Evolutionary conservation across 495 filamentous ascomycete species (phyloP).

Genomic region (Lentithecium fluviatile): DNA sequence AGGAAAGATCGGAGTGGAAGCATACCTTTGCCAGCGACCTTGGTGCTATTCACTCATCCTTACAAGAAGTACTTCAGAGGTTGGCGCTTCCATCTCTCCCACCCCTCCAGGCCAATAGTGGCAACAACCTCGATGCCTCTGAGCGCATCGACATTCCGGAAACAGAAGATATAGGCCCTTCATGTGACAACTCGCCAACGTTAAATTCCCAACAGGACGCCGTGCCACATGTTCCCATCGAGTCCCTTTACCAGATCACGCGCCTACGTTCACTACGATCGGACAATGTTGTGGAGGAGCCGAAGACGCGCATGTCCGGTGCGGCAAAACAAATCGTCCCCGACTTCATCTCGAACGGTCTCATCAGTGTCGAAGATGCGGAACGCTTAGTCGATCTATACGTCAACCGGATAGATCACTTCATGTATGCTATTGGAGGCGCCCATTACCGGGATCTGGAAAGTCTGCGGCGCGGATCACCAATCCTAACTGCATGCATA

Average conservation of each 20-base stretch:
- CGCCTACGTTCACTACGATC: conserved; percentile 42
- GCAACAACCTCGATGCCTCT: conserved; percentile 14
- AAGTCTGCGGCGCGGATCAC: conserved; percentile 50
- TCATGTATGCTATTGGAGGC: conserved; percentile 50
- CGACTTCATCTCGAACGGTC: conserved; percentile 55
- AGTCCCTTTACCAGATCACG: conserved; percentile 39
- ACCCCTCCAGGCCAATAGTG: conserved; percentile 21
- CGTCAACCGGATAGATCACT: conserved; percentile 54
- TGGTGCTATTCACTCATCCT: conserved; percentile 19
- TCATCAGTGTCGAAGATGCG: conserved; percentile 51
- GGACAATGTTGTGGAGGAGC: conserved; percentile 33
- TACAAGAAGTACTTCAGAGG: conserved; percentile 31
- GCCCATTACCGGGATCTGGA: conserved; percentile 50
- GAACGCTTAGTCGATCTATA: conserved; percentile 53
- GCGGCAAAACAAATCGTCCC: conserved; percentile 35
- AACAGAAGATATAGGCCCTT: conserved; percentile 39
- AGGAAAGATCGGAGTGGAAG: conserved; percentile 43
- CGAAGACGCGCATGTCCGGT: conserved; percentile 7
- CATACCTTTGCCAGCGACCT: conserved; percentile 34
- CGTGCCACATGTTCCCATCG: conserved; percentile 46
- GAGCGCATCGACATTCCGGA: conserved; percentile 31
- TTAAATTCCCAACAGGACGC: conserved; percentile 34
- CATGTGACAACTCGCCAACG: conserved; percentile 34
- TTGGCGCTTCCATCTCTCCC: conserved; percentile 37
- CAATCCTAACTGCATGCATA: conserved; percentile 53